A percentile compares a stretch with the other conserved stretches of the same genome.
These are phyloP conservation scores for Limtongia smithiae DNA, from an alignment of 805 yeast species.

Conservation along the genomic window DNA sequence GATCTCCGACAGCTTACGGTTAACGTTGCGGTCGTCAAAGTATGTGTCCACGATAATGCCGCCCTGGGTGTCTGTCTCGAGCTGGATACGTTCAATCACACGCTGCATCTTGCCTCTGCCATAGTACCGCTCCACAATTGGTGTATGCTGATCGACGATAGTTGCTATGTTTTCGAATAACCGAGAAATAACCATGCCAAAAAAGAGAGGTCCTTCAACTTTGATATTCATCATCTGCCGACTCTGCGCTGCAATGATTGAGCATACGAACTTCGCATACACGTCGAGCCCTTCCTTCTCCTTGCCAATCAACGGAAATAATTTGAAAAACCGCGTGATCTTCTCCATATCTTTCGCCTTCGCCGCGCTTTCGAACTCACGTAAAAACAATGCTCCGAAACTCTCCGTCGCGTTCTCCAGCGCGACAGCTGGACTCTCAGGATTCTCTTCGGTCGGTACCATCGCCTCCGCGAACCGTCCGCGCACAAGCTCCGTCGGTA, in stretches of 20 bases:
- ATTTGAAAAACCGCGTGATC: constrained; percentile 73
- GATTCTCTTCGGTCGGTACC: constrained; percentile 83
- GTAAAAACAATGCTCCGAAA: constrained; percentile 54
- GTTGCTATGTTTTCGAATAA: constrained; percentile 80
- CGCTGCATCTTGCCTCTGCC: constrained; percentile 56
- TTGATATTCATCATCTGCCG: constrained; percentile 41
- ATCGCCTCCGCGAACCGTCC: constrained; percentile 74
- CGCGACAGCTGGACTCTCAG: constrained; percentile 66
- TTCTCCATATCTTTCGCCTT: constrained; percentile 58
- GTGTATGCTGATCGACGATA: constrained; percentile 82
- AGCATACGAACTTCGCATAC: constrained; percentile 82
- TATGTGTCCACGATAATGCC: constrained; percentile 84
- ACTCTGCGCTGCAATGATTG: constrained; percentile 75
- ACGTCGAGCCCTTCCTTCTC: constrained; percentile 67
- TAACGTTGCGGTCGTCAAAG: constrained; percentile 65
- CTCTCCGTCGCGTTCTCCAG: constrained; percentile 57
- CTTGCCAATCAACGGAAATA: constrained; percentile 82
- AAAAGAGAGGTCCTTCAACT: constrained; percentile 35
- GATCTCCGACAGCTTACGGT: constrained; percentile 53
- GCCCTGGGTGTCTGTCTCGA: constrained; percentile 89
- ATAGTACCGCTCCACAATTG: constrained; percentile 69
- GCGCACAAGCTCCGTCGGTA: constrained; percentile 52
- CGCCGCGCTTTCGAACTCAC: constrained; percentile 71
- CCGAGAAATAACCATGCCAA: constrained; percentile 41
- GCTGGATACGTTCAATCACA: constrained; percentile 71